Evolutionary conservation across 768 basidiomycete species (phyloP), one percentile per base, ranked within the genome.

Genomic region (Tulasnella sp.): DNA sequence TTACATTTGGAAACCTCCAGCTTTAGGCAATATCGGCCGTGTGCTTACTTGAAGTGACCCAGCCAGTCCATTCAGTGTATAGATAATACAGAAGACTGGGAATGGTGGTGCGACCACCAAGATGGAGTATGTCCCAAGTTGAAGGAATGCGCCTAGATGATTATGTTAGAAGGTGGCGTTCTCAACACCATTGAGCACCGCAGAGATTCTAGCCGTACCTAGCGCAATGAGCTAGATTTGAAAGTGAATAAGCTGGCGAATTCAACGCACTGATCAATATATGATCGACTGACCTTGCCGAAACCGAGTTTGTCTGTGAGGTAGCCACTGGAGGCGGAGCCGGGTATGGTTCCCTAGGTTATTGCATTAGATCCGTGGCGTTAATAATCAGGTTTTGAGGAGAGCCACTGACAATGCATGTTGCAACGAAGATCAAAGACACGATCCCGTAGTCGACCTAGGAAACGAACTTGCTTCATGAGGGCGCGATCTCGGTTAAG

Each of bases 31-130:
- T 38, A 15, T 38, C n/a, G n/a, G 34, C 34, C 34, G 19, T 9
- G n/a, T 15, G 22, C 56, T 19, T 27, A 38, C 56, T 29, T 48
- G 44, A 24, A 50, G 10, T n/a, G 80, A 70, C 42, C 75, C 60
- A 2, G 81, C 81, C 27, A 80, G 70, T 4, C 82, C 82, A 11
- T 73, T 74, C 34, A 82, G 52, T 5, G 66, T 67, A 59, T 73
- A 78, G 1, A 69, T 73, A 29, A 82, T 63, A 3, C 80, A 76
- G 62, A 85, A 81, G 1, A 75, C 74, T 4, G 83, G 82, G 65
- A 85, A 87, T 0, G 84, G 83, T 1, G 78, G 80, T 10, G 76
- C 80, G 8, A 81, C 66, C 2, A 76, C 71, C 64, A 79, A 76
- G 5, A 86, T 68, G 5, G 72, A 65, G 63, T 80, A 85, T 3